Evolutionary conservation across 371 early-diverging fungal species (phyloP).

Genomic region (Coemansia sp.): DNA sequence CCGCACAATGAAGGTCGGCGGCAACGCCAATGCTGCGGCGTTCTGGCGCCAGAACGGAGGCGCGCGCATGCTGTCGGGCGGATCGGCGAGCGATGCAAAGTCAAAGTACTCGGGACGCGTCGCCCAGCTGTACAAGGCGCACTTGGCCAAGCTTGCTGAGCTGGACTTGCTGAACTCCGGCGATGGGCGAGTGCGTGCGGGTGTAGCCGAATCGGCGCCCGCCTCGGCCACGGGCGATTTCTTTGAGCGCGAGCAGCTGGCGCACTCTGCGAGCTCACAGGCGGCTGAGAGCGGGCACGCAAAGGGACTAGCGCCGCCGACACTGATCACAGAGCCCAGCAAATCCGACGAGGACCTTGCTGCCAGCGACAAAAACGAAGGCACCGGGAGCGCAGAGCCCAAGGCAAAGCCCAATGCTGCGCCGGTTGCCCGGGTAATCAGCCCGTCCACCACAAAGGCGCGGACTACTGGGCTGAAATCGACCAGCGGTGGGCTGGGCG

Average conservation of each 20-base stretch:
- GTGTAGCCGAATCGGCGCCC: neutral
- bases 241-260: slow-evolving; percentile 23
- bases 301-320: slow-evolving; percentile 24
- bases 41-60: slow-evolving; percentile 61
- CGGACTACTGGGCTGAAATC: slow-evolving; percentile 34
- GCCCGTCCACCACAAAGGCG: slow-evolving; percentile 17
- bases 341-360: slow-evolving; percentile 7
- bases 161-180: slow-evolving; percentile 67
- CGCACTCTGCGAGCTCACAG: slow-evolving; percentile 8
- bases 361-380: neutral
- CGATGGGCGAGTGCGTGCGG: slow-evolving; percentile 31
- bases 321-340: slow-evolving; percentile 13
- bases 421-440: slow-evolving; percentile 29
- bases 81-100: slow-evolving; percentile 70
- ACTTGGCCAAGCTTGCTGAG: slow-evolving; percentile 68
- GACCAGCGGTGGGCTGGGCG: slow-evolving; percentile 27
- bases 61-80: slow-evolving; percentile 35
- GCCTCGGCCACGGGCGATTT: slow-evolving; percentile 14
- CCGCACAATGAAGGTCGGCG: slow-evolving; percentile 84
- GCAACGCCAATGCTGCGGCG: slow-evolving; percentile 66
- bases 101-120: slow-evolving; percentile 77
- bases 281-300: neutral
- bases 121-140: slow-evolving; percentile 82
- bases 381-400: neutral
- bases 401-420: slow-evolving; percentile 10